Conservation (phyloP, 306 rosid genomes). For the Datisca glomerata region DNA sequence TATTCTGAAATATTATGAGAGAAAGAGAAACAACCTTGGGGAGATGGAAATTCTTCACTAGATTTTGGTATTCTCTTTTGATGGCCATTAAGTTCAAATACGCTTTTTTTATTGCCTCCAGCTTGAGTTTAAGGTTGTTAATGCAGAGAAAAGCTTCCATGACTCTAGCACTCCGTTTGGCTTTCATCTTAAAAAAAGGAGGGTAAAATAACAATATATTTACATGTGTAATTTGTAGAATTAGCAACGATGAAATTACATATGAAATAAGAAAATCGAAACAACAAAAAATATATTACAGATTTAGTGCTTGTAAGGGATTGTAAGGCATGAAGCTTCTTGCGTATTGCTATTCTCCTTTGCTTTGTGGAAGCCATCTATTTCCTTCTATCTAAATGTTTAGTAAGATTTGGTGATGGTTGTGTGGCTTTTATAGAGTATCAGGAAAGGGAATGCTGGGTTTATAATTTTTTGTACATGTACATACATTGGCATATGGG, state of each 20-base stretch:
- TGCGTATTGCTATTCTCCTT: slow-evolving; percentile 42
- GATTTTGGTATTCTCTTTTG: slow-evolving; percentile 9
- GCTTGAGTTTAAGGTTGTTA: slow-evolving; percentile 21
- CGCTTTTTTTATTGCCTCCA: slow-evolving; percentile 26
- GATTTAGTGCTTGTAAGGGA: slow-evolving; percentile 31
- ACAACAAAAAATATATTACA: slow-evolving; percentile 13
- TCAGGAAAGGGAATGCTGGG: slow-evolving; percentile 18
- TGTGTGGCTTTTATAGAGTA: slow-evolving; percentile 40
- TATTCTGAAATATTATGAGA: not conserved
- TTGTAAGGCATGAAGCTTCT: slow-evolving; percentile 47
- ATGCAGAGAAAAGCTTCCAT: slow-evolving; percentile 14
- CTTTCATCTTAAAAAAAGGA: slow-evolving; percentile 7
- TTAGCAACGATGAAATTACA: not conserved
- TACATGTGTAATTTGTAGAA: too few species aligned
- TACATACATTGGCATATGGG: too few species aligned
- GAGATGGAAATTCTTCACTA: slow-evolving; percentile 4
- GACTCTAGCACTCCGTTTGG: slow-evolving; percentile 9
- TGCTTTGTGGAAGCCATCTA: slow-evolving; percentile 43
- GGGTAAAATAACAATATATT: not conserved
- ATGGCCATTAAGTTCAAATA: slow-evolving; percentile 19
- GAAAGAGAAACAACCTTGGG: slow-evolving; percentile 10
- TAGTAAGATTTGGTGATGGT: slow-evolving; percentile 11
- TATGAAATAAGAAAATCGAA: not conserved
- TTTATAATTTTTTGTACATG: slow-evolving; percentile 16
- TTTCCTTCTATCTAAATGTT: slow-evolving; percentile 11